Conservation (phyloP, 495 filamentous ascomycete species). For the Bathelium albidoporum region DNA sequence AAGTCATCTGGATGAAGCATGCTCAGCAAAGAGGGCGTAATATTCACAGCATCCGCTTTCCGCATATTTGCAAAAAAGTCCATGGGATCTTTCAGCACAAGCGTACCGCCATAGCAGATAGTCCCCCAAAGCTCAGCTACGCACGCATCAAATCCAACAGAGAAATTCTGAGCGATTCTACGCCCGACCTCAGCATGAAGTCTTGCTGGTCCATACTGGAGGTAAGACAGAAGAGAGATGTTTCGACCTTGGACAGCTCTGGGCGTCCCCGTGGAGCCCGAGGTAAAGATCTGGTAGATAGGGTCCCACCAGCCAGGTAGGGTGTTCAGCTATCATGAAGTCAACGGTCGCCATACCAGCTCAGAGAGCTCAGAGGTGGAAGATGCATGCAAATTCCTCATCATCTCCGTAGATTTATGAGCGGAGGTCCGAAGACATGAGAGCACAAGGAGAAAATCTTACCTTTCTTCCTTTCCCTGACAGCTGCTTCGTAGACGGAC, state of each 20-base stretch:
- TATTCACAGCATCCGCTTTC: neutral
- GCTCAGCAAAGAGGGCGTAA: neutral
- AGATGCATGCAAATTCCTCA: too few relatives aligned
- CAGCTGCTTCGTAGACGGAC: constrained; percentile 20
- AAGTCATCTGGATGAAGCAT: neutral
- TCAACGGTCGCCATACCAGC: too few relatives aligned
- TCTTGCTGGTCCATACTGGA: constrained; percentile 17
- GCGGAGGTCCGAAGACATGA: too few relatives aligned
- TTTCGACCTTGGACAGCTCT: constrained; percentile 7
- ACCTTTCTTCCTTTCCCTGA: constrained; percentile 22
- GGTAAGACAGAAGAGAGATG: constrained; percentile 18
- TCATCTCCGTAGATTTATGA: too few relatives aligned
- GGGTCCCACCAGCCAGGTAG: too few relatives aligned
- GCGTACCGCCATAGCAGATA: neutral
- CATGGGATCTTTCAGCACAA: neutral
- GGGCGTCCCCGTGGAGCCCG: neutral
- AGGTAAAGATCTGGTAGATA: neutral
- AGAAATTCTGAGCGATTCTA: constrained; percentile 22
- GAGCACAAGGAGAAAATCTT: too few relatives aligned
- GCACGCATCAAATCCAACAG: neutral
- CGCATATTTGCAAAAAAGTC: neutral
- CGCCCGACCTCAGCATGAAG: constrained; percentile 23
- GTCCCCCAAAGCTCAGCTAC: neutral
- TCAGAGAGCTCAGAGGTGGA: too few relatives aligned
- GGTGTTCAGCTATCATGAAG: too few relatives aligned